Evolutionary conservation across 2,329 filamentous ascomycete species (phyloP).

Genomic region (Aureobasidium lini): DNA sequence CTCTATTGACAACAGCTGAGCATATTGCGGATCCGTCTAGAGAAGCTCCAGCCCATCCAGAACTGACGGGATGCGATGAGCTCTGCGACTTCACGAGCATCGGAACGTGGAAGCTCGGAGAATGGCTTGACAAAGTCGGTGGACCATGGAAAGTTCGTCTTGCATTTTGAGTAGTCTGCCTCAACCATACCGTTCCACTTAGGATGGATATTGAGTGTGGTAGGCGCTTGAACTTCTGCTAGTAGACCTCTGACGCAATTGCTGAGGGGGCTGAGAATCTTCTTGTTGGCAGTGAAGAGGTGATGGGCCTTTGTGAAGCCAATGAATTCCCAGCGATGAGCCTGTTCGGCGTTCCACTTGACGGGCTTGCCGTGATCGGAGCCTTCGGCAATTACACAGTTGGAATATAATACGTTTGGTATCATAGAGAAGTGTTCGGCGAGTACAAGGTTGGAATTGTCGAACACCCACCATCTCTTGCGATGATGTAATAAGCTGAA

Average conservation of each 20-base stretch:
- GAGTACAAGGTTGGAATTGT: constrained; percentile 15
- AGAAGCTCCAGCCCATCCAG: background rate
- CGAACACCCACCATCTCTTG: constrained; percentile 16
- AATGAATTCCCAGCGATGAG: constrained; percentile 15
- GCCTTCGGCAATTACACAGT: constrained; percentile 15
- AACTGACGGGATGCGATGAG: background rate
- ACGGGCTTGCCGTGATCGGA: constrained; percentile 12
- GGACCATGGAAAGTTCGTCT: background rate
- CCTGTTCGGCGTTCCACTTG: constrained; percentile 8
- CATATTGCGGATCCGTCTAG: background rate
- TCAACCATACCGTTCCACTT: background rate
- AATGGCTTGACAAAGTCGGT: background rate
- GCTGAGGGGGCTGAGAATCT: background rate
- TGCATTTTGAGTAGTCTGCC: background rate
- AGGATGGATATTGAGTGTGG: background rate
- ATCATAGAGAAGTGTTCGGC: constrained; percentile 7
- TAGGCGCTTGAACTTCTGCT: background rate
- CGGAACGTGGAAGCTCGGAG: background rate
- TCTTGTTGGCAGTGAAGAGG: background rate
- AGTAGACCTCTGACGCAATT: background rate
- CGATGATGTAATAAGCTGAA: constrained; percentile 17
- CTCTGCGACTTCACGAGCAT: background rate
- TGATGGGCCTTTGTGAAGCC: constrained; percentile 14
- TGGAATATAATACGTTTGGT: background rate
- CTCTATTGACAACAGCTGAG: background rate